A percentile compares a stretch with the other conserved stretches of the same genome.
These are phyloP conservation scores for Vaccinium myrtillus DNA, from an alignment of 148 eudicot genomes.

Conservation along the genomic window DNA sequence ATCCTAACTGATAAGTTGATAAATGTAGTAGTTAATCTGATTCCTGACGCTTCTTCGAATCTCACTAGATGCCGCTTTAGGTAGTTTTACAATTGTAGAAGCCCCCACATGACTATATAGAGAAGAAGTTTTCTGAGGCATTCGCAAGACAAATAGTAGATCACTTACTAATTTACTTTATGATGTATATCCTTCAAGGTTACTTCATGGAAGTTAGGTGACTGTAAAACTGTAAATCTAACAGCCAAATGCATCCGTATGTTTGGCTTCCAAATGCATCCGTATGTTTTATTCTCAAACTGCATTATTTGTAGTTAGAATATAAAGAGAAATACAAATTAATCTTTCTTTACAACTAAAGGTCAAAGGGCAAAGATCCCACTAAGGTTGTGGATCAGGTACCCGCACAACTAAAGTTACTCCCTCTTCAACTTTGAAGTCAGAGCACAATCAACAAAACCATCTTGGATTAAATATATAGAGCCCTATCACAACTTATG, in stretches of 20 bases:
- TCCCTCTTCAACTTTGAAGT: not conserved
- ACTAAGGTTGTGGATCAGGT: not conserved
- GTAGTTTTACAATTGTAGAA: not conserved
- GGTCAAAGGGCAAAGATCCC: not conserved
- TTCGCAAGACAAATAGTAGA: not conserved
- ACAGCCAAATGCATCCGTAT: not conserved
- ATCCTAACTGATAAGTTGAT: not conserved
- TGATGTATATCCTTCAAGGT: not conserved
- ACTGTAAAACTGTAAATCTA: not conserved
- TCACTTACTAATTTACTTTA: not conserved
- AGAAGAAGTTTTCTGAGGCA: not conserved
- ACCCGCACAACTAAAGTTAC: not conserved
- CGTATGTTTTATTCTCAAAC: not conserved
- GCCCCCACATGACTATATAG: not conserved
- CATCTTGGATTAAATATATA: not conserved
- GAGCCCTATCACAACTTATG: not conserved
- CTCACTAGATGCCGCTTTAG: not conserved
- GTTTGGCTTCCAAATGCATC: not conserved
- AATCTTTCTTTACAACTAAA: not conserved
- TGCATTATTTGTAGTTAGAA: not conserved
- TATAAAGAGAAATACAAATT: not conserved
- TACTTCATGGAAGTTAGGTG: not conserved
- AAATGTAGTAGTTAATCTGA: not conserved
- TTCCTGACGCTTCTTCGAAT: not conserved
- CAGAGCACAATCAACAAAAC: not conserved